phyloP scores from a whole-genome alignment of 2,329 filamentous ascomycete genomes.

The Xylaria sp. region DNA sequence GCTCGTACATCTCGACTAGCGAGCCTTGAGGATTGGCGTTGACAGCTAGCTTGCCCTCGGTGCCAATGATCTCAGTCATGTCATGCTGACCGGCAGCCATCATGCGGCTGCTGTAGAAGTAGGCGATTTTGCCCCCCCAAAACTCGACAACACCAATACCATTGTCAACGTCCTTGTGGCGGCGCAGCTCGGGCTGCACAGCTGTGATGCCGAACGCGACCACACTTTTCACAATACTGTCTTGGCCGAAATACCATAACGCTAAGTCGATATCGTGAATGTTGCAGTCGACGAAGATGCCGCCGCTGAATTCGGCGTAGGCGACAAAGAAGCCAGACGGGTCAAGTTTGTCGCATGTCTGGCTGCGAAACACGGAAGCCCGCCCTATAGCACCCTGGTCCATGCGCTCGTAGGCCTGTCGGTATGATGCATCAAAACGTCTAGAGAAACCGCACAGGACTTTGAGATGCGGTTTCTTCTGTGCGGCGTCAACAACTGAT shows the following conservation, averaged over 20 bases:
- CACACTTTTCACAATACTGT: conserved; percentile 64
- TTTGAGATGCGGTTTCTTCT: conserved; percentile 63
- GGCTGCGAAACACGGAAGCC: conserved; percentile 69
- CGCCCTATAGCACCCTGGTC: conserved; percentile 66
- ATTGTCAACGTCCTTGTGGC: conserved; percentile 70
- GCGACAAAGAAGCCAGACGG: conserved; percentile 74
- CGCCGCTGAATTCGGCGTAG: conserved; percentile 72
- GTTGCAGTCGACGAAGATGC: conserved; percentile 76
- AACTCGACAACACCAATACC: conserved; percentile 74
- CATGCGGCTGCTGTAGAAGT: conserved; percentile 72
- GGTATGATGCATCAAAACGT: conserved; percentile 73
- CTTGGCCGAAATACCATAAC: conserved; percentile 70
- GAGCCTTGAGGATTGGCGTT: conserved; percentile 67
- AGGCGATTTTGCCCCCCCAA: conserved; percentile 67
- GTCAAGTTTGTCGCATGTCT: conserved; percentile 75
- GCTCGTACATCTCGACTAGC: conserved; percentile 65
- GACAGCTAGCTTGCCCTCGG: conserved; percentile 69
- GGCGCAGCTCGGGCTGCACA: conserved; percentile 65
- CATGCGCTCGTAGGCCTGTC: conserved; percentile 65
- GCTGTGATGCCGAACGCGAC: conserved; percentile 67
- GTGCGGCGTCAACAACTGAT: conserved; percentile 63
- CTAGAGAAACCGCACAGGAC: conserved; percentile 74
- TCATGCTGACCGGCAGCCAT: conserved; percentile 76
- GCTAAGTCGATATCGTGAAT: conserved; percentile 76
- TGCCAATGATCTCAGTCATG: conserved; percentile 74